These are phyloP conservation scores for Oemleria cerasiformis DNA, from an alignment of 306 rosid genomes.

Conservation along the genomic window DNA sequence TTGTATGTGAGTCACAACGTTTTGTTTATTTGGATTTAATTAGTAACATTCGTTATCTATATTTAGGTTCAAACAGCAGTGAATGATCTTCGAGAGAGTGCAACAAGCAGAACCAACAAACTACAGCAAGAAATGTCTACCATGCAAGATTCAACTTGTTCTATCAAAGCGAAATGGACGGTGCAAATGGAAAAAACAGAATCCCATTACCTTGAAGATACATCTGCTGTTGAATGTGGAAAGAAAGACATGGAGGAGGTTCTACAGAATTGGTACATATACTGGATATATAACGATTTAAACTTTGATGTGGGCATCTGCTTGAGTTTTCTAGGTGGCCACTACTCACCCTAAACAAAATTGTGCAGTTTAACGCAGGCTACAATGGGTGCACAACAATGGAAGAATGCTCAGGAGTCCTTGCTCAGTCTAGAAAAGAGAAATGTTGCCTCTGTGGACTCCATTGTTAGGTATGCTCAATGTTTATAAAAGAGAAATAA, in stretches of 20 bases:
- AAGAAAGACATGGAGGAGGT: conserved; percentile 79
- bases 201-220: conserved; percentile 70
- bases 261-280: conserved; percentile 75
- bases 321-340: conserved; percentile 3
- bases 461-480: conserved; percentile 68
- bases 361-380: conserved; percentile 79
- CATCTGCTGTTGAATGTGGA: conserved; percentile 79
- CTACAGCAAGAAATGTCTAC: conserved; percentile 80
- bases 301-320: conserved; percentile 4
- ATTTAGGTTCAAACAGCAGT: conserved; percentile 84
- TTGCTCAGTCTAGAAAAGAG: conserved; percentile 70
- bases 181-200: conserved; percentile 86
- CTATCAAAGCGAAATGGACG: conserved; percentile 76
- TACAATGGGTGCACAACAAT: conserved; percentile 80
- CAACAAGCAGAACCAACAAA: conserved; percentile 70
- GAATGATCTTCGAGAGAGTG: conserved; percentile 89
- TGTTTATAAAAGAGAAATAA: conserved; percentile 3
- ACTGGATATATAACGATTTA: not conserved
- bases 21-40: not conserved
- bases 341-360: conserved; percentile 21
- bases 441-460: conserved; percentile 76
- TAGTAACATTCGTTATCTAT: conserved; percentile 9
- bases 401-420: conserved; percentile 93
- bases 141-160: conserved; percentile 78
- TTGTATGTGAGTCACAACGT: not conserved